Evolutionary conservation across 2,329 filamentous ascomycete species (phyloP), one percentile per base, ranked within the genome.

Genomic region (Chalaropsis thielavioides): DNA sequence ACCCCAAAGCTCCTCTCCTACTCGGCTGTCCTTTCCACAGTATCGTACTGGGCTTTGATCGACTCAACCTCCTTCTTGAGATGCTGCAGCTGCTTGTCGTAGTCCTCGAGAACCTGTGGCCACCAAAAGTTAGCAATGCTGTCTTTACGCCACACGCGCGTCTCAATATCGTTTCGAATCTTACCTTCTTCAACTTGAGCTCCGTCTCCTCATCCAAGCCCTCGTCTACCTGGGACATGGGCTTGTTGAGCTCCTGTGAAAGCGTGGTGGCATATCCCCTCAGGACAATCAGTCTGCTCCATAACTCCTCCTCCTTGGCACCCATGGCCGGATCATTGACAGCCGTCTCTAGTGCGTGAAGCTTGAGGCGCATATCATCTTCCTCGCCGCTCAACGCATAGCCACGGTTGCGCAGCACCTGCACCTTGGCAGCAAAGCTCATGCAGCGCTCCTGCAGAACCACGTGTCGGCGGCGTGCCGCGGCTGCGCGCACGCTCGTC

Each of bases 381-480:
- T 95, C 89, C 68, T 89, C 85, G 51, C 84, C 84, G 70, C 88
- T 88, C 68, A 95, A 79, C 1, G 89, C 87, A 72, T 92, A 95
- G 4, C 90, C 90, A 59, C 89, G 78, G 73, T 92, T 94, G 65
- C 89, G 81, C 71, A 94, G 75, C 40, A 92, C 85, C 75, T 95
- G 89, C 13, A 91, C 87, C 71, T 88, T 88, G 19, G 87, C 87
- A 3, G 89, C 89, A 61, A 95, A 79, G 13, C 84, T 83, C 64
- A 94, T 75, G 69, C 86, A 89, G 68, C 89, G 80, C 74, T 89
- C 84, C 68, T 86, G 85, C 66, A 92, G 81, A 56, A 87, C 82
- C 8, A 84, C 81, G 73, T 94, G 89, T 70, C 86, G 84, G 70
- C 88, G 79, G 69, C 85, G 82, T 3, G 88, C 88, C 64, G 89